Percentiles rank a stretch among this genome's conserved stretches.
Evolutionary conservation across 1,284 basidiomycete species (phyloP).

Genomic region (Puccinia horiana): DNA sequence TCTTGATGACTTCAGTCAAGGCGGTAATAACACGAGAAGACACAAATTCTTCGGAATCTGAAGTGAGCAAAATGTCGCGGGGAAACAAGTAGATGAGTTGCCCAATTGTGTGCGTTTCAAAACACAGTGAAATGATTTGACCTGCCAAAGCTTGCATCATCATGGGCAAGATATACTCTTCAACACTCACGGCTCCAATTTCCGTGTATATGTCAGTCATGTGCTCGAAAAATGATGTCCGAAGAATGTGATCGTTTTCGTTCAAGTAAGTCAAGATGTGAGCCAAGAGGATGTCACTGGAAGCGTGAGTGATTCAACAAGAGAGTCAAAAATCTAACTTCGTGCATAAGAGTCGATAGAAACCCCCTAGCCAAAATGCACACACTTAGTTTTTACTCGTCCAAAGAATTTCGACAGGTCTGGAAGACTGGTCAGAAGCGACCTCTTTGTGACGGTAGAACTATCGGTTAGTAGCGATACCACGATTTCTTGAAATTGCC

Average conservation of each 20-base stretch:
- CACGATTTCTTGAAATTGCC: constrained; percentile 82
- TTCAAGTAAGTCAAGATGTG: constrained; percentile 99
- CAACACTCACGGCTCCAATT: constrained; percentile 54
- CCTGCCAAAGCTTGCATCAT: constrained; percentile 90
- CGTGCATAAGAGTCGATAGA: not conserved
- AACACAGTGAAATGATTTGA: constrained; percentile 58
- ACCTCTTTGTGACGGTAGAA: constrained; percentile 64
- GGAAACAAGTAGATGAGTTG: not conserved
- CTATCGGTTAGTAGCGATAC: constrained; percentile 68
- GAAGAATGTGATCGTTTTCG: constrained; percentile 83
- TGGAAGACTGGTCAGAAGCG: constrained; percentile 72
- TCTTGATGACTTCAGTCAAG: constrained; percentile 78
- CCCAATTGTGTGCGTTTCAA: constrained; percentile 14
- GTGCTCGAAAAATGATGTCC: constrained; percentile 90
- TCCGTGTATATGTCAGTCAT: constrained; percentile 77
- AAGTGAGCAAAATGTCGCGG: not conserved
- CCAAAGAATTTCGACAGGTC: constrained; percentile 90
- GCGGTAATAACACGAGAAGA: constrained; percentile 82
- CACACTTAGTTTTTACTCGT: constrained; percentile 75
- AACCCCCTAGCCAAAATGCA: not conserved
- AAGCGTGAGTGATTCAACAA: not conserved
- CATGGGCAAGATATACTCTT: constrained; percentile 79
- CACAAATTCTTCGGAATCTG: constrained; percentile 92
- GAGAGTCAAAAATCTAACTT: constrained; percentile 4
- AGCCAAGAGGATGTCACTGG: constrained; percentile 77